Base-by-base conservation (phyloP, 495 filamentous ascomycete species). In the Delitschia confertaspora region DNA sequence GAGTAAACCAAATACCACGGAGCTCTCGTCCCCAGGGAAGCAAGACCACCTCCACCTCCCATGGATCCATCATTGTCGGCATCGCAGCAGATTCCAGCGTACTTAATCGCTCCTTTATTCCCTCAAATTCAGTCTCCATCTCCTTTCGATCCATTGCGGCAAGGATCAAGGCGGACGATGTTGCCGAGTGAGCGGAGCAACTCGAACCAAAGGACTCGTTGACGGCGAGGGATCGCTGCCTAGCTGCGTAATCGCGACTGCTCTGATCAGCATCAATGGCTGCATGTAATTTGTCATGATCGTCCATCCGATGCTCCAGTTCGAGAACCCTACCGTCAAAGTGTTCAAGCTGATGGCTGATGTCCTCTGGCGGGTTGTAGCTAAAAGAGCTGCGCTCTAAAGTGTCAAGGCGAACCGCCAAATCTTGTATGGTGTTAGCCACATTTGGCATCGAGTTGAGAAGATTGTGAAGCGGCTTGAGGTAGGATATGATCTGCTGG, bases 11-110 rank as follows among this genome's bases (percentile, higher is more conserved):
- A 23, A 83, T 60, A 5, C 74, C 74, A 52, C 69, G 73, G 31
- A 84, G 61, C 1, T 73, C 50, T 21, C 56, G 55, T 6, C 71
- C 74, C 61, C 78, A 84, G 23, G 80, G 79, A n/a, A 83, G 52
- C 37, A 83, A 72, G 13, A 83, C 67, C 14, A 84, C 76, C 52
- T 84, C 79, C 18, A 84, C 57, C 49, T 79, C 69, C 78, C 77
- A 82, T 4, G 79, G 79, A n/a, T 70, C 65, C 14, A 60, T 59
- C 35, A 61, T 65, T 0, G 77, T 71, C 7, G 80, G 78, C 19
- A 72, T 55, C 8, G 73, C 68, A 4, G 65, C 42, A 11, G 67
- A 64, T 49, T 80, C 76, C 3, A 82, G 66, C 45, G 71, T 63
- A 44, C 58, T 63, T 20, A 84, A 57, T 31, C 78, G 70, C 1